Evolutionary conservation across 495 filamentous ascomycete species (phyloP).

Genomic region (Trichoderma asperelloides): DNA sequence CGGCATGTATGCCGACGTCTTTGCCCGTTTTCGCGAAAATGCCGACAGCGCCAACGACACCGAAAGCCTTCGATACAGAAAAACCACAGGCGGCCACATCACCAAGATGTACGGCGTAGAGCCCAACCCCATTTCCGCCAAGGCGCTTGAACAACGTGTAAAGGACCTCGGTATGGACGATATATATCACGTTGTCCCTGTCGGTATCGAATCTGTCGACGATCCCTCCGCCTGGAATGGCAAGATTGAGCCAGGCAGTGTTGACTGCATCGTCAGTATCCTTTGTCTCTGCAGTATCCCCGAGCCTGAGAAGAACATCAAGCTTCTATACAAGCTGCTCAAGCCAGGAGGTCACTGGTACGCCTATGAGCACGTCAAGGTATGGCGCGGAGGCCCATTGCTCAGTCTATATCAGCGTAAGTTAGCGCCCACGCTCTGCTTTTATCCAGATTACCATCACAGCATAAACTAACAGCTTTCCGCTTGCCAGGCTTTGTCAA

Average conservation of each 20-base stretch:
- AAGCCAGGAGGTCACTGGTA: constrained; percentile 60
- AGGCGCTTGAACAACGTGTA: constrained; percentile 36
- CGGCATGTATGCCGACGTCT: constrained; percentile 38
- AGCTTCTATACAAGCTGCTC: constrained; percentile 51
- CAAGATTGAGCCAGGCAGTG: constrained; percentile 39
- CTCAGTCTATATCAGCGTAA: constrained; percentile 44
- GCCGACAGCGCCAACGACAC: background rate
- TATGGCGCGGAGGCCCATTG: constrained; percentile 31
- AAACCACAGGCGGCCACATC: constrained; percentile 20
- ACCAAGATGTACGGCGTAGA: constrained; percentile 59
- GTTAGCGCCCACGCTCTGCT: constrained; percentile 16
- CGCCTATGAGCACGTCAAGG: constrained; percentile 62
- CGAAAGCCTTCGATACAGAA: constrained; percentile 9
- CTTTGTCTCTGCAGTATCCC: constrained; percentile 69
- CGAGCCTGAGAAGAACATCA: constrained; percentile 45
- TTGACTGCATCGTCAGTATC: constrained; percentile 62
- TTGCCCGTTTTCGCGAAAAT: constrained; percentile 12
- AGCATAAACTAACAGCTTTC: constrained; percentile 6
- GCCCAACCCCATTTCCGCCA: constrained; percentile 51
- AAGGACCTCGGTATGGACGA: constrained; percentile 40
- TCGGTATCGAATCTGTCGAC: constrained; percentile 48
- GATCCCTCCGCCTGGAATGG: constrained; percentile 30
- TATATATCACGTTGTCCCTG: constrained; percentile 57
- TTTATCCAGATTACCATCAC: background rate
- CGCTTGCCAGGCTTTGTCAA: constrained; percentile 28